Percentiles rank a stretch among this genome's conserved stretches.
Conservation (phyloP, 2,329 filamentous ascomycete genomes). For the Clonostachys rosea region DNA sequence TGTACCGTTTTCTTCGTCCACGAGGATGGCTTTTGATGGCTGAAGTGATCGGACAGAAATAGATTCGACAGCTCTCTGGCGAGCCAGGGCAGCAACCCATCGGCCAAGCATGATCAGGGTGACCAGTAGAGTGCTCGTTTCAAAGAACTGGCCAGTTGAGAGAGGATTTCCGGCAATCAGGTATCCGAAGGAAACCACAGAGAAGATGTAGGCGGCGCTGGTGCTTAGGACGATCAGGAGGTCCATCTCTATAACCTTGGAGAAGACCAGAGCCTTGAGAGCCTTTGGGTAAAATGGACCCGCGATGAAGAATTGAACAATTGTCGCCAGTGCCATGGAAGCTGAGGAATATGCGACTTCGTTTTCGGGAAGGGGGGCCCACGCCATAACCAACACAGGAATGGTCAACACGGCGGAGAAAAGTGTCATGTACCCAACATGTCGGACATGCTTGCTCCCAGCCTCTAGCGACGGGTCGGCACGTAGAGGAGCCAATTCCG, state of each 20-base stretch:
- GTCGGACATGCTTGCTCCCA: conserved; percentile 13
- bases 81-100: conserved; percentile 27
- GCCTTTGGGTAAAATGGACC: conserved; percentile 38
- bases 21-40: conserved; percentile 36
- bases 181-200: conserved; percentile 18
- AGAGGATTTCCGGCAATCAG: conserved; percentile 9
- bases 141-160: conserved; percentile 23
- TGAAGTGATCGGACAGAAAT: conserved; percentile 41
- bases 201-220: conserved; percentile 41
- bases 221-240: conserved; percentile 44
- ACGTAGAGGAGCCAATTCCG: conserved; percentile 4
- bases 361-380: conserved; percentile 7
- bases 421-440: conserved; percentile 28
- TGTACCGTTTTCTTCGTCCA: conserved; percentile 21
- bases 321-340: conserved; percentile 33
- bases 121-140: conserved; percentile 36
- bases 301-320: conserved; percentile 36
- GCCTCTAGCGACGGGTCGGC: conserved; percentile 7
- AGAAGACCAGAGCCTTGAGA: conserved; percentile 32
- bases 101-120: conserved; percentile 32
- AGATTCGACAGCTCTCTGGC: conserved; percentile 24
- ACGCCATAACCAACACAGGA: conserved; percentile 4
- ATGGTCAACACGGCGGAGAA: conserved; percentile 1
- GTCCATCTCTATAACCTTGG: conserved; percentile 40
- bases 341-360: conserved; percentile 8